phyloP scores from a whole-genome alignment of 2,329 filamentous ascomycete species.

The Ambrosiella beaveri region DNA sequence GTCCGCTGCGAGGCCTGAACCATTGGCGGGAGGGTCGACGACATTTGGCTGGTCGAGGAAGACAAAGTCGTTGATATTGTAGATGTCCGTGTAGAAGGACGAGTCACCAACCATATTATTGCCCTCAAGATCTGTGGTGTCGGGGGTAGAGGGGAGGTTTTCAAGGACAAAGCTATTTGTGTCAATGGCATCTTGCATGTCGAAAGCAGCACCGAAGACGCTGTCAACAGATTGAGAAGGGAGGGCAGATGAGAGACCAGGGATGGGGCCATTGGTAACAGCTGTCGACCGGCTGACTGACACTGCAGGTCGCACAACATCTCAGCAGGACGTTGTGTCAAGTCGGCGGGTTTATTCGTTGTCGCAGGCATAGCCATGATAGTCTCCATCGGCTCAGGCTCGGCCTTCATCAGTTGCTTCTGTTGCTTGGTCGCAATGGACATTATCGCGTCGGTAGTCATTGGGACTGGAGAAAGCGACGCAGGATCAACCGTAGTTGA shows the following conservation, averaged over 20 bases:
- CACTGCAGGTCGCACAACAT: conserved; percentile 99
- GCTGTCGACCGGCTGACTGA: conserved; percentile 60
- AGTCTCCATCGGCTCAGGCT: conserved; percentile 13
- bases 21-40: conserved; percentile 29
- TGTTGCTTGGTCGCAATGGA: conserved; percentile 17
- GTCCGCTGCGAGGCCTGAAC: conserved; percentile 34
- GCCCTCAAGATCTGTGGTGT: conserved; percentile 47
- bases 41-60: conserved; percentile 33
- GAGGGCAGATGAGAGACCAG: conserved; percentile 1
- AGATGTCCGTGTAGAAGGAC: conserved; percentile 30
- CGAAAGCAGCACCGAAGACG: conserved; percentile 54
- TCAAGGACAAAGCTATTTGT: conserved; percentile 62
- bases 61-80: conserved; percentile 36
- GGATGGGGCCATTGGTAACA: conserved; percentile 17
- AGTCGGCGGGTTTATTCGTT: conserved; percentile 47
- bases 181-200: conserved; percentile 49
- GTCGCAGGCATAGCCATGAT: conserved; percentile 4
- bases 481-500: conserved; percentile 42
- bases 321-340: conserved; percentile 99
- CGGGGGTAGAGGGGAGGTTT: conserved; percentile 56
- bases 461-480: conserved; percentile 40
- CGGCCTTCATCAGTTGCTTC: conserved; percentile 15
- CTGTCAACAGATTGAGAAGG: conserved; percentile 37
- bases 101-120: conserved; percentile 49
- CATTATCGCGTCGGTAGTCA: conserved; percentile 25